Conservation (phyloP, 371 early-diverging fungal species). For the Conidiobolus coronatus region DNA sequence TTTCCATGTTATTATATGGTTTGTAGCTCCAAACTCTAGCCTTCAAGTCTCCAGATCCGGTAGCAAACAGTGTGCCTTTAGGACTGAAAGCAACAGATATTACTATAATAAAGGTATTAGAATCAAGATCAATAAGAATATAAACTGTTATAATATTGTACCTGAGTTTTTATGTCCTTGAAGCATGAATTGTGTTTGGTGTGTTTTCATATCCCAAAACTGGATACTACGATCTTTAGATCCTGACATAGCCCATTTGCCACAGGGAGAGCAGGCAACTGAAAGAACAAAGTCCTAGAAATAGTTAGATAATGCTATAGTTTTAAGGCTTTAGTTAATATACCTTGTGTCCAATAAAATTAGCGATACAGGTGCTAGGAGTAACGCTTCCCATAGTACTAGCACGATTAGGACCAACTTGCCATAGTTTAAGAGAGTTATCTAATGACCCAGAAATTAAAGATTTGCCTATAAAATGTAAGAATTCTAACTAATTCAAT, state of each 20-base stretch:
- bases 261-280: constrained; percentile 79
- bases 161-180: constrained; percentile 95
- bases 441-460: constrained; percentile 89
- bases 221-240: constrained; percentile 88
- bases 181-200: constrained; percentile 70
- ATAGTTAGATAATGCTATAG: neutral
- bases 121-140: neutral
- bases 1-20: no score
- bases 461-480: constrained; percentile 14
- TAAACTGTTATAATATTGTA: constrained; percentile 9
- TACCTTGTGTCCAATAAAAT: constrained; percentile 39
- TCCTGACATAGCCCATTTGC: constrained; percentile 83
- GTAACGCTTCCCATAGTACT: constrained; percentile 5
- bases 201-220: constrained; percentile 78
- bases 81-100: constrained; percentile 79
- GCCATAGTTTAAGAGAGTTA: constrained; percentile 90
- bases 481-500: no score
- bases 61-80: constrained; percentile 66
- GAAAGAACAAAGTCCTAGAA: constrained; percentile 83
- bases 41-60: constrained; percentile 84
- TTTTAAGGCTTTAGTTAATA: neutral
- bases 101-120: constrained; percentile 20
- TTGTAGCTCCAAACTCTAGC: constrained; percentile 78
- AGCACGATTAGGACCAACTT: constrained; percentile 16
- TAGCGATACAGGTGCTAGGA: constrained; percentile 20